phyloP scores from a whole-genome alignment of 257 asterid genomes.

The Nicotiana noctiflora region DNA sequence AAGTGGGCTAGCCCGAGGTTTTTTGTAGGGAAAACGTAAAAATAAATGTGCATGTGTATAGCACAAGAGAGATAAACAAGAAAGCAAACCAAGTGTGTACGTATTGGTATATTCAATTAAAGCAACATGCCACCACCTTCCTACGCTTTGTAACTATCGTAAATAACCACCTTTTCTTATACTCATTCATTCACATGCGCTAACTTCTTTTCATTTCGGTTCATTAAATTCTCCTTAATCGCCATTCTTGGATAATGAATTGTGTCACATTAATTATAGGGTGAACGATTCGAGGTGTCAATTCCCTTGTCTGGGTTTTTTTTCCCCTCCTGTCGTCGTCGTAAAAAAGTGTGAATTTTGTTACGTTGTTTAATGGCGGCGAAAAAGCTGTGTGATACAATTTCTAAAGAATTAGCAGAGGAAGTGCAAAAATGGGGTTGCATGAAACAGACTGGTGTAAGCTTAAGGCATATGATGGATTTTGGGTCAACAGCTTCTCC shows the following conservation, averaged over 20 bases:
- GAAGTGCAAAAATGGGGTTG: constrained; percentile 70
- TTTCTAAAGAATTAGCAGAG: constrained; percentile 43
- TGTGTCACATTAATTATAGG: neutral
- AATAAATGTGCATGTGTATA: neutral
- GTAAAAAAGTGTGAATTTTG: neutral
- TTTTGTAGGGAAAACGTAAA: neutral
- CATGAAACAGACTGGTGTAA: constrained; percentile 85
- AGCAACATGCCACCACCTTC: neutral
- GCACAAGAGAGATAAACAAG: neutral
- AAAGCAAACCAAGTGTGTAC: neutral
- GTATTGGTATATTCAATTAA: neutral
- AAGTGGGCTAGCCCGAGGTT: too few species aligned
- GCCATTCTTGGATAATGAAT: neutral
- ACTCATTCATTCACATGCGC: neutral
- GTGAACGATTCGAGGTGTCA: neutral
- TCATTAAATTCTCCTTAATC: neutral
- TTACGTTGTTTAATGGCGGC: constrained; percentile 44
- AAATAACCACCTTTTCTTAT: neutral
- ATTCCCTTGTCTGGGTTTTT: neutral
- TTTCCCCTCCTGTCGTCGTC: neutral
- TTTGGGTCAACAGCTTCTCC: constrained; percentile 66
- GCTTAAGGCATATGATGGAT: constrained; percentile 89
- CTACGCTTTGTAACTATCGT: neutral
- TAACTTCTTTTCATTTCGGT: neutral
- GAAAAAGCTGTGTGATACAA: constrained; percentile 42